Evolutionary conservation across 257 asterid genomes (phyloP), one percentile per base, ranked within the genome.

Genomic region (Echites panduratus): DNA sequence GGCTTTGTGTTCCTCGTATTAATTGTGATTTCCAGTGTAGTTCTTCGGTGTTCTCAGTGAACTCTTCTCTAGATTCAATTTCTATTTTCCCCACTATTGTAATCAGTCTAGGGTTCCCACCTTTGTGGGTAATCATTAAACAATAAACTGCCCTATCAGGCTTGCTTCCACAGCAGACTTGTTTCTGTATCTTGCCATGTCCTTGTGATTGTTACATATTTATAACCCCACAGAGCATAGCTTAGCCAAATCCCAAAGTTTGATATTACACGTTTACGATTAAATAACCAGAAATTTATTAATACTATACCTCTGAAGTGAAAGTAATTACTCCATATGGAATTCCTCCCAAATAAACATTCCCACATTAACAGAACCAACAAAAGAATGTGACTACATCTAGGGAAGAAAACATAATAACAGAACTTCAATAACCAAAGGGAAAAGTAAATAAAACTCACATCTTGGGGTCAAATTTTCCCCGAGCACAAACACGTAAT

Each of bases 381-480:
- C 6, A 4, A 24, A 58, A 1, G 2, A 26, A 24, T 2, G 7
- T 54, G 5, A 9, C 62, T 32, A n/a, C 27, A n/a, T 20, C 7
- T 17, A n/a, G 7, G 7, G 19, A 24, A 24, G 1, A 57, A 57
- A 26, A 9, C 12, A 9, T 29, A 58, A 58, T 58, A 61, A 44
- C 11, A 27, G 66, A 61, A 29, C 35, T 66, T 66, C 70, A n/a
- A 29, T 16, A 61, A 66, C 2, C 20, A 1, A 66, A 68, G 8
- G 4, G 47, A 68, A 17, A 45, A 16, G 24, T n/a, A n/a, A 68
- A 47, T 7, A 72, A 66, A 43, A 20, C 84, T 84, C 83, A 90
- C 97, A 88, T 85, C 95, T 86, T 85, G 90, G 81, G 22, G 91
- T 90, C 78, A 90, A 91, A 86, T 90, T 88, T 85, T 90, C 96